Percentiles rank a stretch among this genome's conserved stretches.
Conservation (phyloP, 352 stramenopile species). For the Globisporangium heterothallicum region DNA sequence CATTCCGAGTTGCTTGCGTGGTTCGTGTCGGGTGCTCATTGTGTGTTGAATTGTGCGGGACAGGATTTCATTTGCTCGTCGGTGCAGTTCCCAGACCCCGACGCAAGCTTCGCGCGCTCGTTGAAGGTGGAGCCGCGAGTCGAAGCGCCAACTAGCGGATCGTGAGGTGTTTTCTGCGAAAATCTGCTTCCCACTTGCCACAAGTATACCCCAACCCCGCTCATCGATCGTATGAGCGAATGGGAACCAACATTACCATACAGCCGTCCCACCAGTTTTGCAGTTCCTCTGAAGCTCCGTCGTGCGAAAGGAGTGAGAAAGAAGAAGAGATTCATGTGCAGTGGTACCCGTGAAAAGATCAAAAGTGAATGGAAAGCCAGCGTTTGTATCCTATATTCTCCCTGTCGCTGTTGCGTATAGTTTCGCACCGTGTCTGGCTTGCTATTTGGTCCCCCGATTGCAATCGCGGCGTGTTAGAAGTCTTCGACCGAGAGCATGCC, state of each 20-base stretch:
- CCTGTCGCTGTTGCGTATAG: too few relatives aligned
- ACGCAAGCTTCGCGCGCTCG: slow-evolving; percentile 77
- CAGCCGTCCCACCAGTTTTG: neutral
- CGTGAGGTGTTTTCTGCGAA: slow-evolving; percentile 1
- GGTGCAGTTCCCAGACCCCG: slow-evolving; percentile 52
- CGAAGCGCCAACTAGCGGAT: slow-evolving; percentile 24
- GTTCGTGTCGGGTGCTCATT: too few relatives aligned
- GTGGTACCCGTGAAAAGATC: neutral
- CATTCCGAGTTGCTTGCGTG: slow-evolving; percentile 5
- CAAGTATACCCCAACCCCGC: neutral
- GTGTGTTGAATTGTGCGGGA: neutral
- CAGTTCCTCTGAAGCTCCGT: neutral
- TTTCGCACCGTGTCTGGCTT: too few relatives aligned
- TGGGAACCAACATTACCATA: neutral
- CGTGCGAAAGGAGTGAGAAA: neutral
- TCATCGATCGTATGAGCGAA: neutral
- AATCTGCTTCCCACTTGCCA: neutral
- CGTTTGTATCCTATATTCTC: too few relatives aligned
- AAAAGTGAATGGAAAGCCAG: too few relatives aligned
- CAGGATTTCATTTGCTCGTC: slow-evolving; percentile 75
- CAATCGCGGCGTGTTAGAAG: slow-evolving; percentile 16
- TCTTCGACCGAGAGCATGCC: slow-evolving; percentile 22
- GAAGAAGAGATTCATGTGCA: neutral
- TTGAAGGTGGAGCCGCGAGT: slow-evolving; percentile 80
- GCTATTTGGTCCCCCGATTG: too few relatives aligned